Conservation (phyloP, 305 asterid genomes). For the Fraxinus angustifolia region DNA sequence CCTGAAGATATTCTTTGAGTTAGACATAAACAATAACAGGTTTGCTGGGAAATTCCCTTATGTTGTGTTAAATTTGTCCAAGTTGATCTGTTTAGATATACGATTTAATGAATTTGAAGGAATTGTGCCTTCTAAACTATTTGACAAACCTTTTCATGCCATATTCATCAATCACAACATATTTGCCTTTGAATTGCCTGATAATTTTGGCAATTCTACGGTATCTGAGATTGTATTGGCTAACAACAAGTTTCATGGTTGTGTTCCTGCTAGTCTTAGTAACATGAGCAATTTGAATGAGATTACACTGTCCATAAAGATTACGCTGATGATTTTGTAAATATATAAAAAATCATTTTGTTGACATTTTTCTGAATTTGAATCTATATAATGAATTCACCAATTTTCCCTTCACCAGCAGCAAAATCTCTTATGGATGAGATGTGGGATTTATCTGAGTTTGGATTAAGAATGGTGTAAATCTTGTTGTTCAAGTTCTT, state of each 20-base stretch:
- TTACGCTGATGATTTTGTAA: too few species aligned
- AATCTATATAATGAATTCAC: too few species aligned
- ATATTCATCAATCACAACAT: conserved; percentile 75
- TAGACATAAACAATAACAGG: conserved; percentile 79
- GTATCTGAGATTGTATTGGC: conserved; percentile 82
- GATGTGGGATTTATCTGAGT: too few species aligned
- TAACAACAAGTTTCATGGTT: conserved; percentile 68
- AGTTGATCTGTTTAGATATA: conserved; percentile 48
- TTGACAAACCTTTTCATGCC: conserved; percentile 73
- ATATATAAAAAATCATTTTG: too few species aligned
- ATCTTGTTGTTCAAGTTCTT: too few species aligned
- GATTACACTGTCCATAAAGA: conserved; percentile 31
- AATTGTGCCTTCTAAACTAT: conserved; percentile 54
- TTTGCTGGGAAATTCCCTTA: conserved; percentile 80
- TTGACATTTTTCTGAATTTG: too few species aligned
- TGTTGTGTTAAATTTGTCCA: conserved; percentile 59
- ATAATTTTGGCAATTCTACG: conserved; percentile 82
- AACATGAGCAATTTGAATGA: conserved; percentile 66
- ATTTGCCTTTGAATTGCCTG: conserved; percentile 68
- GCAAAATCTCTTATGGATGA: too few species aligned
- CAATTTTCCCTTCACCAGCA: too few species aligned
- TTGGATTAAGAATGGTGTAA: too few species aligned
- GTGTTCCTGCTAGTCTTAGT: conserved; percentile 69
- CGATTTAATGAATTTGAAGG: conserved; percentile 86
- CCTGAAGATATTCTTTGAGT: conserved; percentile 56